Conservation (phyloP, 345 rosid genomes). For the Luvunga scandens region DNA sequence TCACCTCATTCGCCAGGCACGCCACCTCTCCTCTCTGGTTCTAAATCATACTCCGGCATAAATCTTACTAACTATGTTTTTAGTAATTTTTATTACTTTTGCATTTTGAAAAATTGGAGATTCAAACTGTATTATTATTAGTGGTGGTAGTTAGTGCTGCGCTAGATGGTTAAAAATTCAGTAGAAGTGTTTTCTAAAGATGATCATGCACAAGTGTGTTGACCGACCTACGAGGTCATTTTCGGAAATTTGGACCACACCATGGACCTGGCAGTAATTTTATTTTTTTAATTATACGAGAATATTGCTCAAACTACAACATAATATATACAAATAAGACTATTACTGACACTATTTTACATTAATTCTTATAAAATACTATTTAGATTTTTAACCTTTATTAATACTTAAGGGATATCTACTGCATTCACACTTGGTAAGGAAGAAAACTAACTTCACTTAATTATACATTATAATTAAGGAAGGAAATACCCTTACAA, state of each 20-base stretch:
- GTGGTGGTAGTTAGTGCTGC: too few relatives aligned
- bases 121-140: neutral
- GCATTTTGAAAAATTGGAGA: neutral
- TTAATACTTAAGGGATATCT: too few relatives aligned
- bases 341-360: too few relatives aligned
- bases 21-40: conserved; percentile 21
- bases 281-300: too few relatives aligned
- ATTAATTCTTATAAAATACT: too few relatives aligned
- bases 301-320: too few relatives aligned
- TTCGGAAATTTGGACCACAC: neutral
- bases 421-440: too few relatives aligned
- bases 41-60: neutral
- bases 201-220: neutral
- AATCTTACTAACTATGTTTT: neutral
- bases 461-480: too few relatives aligned
- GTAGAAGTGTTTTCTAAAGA: neutral
- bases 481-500: too few relatives aligned
- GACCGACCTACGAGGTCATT: neutral
- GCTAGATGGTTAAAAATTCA: neutral
- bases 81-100: neutral
- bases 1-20: conserved; percentile 54
- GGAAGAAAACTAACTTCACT: too few relatives aligned
- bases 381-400: too few relatives aligned
- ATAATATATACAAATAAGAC: too few relatives aligned
- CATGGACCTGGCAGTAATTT: neutral